Base-by-base conservation (phyloP, 306 rosid species). In the Dryas drummondii region DNA sequence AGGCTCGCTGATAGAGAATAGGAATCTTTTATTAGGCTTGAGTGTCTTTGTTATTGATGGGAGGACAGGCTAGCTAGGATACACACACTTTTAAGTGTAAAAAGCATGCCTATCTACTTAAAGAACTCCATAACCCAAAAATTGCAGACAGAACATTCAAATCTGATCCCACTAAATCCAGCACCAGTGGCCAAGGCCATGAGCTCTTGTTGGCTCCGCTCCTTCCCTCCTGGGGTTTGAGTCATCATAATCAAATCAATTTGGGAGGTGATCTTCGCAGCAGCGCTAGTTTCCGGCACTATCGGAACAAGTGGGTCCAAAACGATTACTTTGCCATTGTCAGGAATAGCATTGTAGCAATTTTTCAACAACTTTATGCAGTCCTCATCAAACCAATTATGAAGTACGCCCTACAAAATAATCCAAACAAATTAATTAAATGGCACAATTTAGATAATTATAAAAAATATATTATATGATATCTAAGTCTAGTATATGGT, bases 371-470 rank as follows among this genome's bases (percentile, higher is more conserved):
- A 19, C 22, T 19, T 19, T 19, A 19, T 19, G 22, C 22, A 19
- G 22, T 19, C 22, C 22, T 19, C 22, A 19, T 19, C 22, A 19
- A 19, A 19, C 86, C 84, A 81, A 60, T 76, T 74, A 68, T 82
- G 86, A 26, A 85, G 79, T 9, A 84, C 75, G 72, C 82, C 66
- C 93, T 86, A 69, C 48, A 68, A 22, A 65, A 19, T 27, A 22
- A 15, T 22, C n/a, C 16, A 51, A 55, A 57, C 17, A 14, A 22
- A 22, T 22, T 22, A 22, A 22, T 22, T 22, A 22, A 22, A 22
- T 22, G 22, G 22, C 22, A 22, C 22, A 0, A 22, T 22, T 22
- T 22, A 22, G 22, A 22, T 22, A 22, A 22, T 22, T 22, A 22
- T 22, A 22, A 22, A 22, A 22, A 0, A 22, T 22, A 22, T 22